A percentile compares a stretch with the other conserved stretches of the same genome.
Evolutionary conservation across 169 alveolate genomes (phyloP).

Genomic region (Babesia gibsoni): DNA sequence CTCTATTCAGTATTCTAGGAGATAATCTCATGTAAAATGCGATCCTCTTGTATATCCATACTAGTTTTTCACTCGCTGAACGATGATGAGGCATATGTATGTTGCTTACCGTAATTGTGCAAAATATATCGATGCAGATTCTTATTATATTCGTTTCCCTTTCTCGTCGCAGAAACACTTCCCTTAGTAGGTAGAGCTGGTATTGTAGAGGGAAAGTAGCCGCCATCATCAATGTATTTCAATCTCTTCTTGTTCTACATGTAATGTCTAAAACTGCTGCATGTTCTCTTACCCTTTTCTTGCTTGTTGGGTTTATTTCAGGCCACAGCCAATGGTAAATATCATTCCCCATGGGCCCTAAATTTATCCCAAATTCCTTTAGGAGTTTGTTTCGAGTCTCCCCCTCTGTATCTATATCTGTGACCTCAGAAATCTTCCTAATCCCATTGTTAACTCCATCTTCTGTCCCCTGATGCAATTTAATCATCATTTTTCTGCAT

Average conservation of each 20-base stretch:
- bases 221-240: background rate
- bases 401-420: background rate
- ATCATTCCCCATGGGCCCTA: constrained; percentile 46
- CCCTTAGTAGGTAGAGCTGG: background rate
- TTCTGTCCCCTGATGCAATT: constrained; percentile 6
- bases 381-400: constrained; percentile 1
- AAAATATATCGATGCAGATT: constrained; percentile 30
- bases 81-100: background rate
- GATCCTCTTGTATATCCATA: constrained; percentile 43
- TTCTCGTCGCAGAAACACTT: background rate
- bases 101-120: constrained; percentile 56
- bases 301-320: background rate
- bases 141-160: background rate
- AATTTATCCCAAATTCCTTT: constrained; percentile 53
- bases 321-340: constrained; percentile 66
- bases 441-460: constrained; percentile 2
- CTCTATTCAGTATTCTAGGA: constrained; percentile 51
- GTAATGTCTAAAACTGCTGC: background rate
- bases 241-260: background rate
- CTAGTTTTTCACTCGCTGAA: constrained; percentile 53
- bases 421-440: background rate
- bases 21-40: constrained; percentile 60
- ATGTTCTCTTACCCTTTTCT: constrained; percentile 3
- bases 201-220: background rate
- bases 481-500: no score